These are phyloP conservation scores for Talaromyces pinophilus DNA, from an alignment of 2,329 filamentous ascomycete genomes.

Conservation along the genomic window DNA sequence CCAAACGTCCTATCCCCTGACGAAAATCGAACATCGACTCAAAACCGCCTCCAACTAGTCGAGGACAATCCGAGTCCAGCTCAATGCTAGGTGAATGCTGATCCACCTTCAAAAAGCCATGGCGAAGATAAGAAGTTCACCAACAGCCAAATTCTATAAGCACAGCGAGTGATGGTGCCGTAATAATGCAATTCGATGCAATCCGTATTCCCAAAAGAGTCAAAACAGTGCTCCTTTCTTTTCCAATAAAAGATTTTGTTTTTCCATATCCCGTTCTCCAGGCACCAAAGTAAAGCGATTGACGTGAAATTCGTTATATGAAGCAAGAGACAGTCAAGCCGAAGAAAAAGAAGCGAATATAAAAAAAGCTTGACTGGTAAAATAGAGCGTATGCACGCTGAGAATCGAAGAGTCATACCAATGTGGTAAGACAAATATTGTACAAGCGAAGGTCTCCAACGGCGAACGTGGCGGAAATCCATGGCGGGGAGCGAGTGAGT, in stretches of 20 bases:
- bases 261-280: constrained; percentile 33
- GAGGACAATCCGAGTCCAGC: neutral
- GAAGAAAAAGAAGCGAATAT: constrained; percentile 24
- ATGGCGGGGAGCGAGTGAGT: constrained; percentile 16
- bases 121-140: constrained; percentile 16
- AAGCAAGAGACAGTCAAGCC: constrained; percentile 27
- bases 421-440: constrained; percentile 28
- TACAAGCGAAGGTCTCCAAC: constrained; percentile 44
- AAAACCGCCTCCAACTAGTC: neutral
- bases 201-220: constrained; percentile 18
- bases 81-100: constrained; percentile 1
- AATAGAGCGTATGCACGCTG: constrained; percentile 35
- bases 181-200: constrained; percentile 23
- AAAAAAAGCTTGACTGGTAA: constrained; percentile 32
- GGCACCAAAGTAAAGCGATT: constrained; percentile 43
- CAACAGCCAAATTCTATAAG: constrained; percentile 29
- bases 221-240: constrained; percentile 23
- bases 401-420: constrained; percentile 31
- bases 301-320: constrained; percentile 40
- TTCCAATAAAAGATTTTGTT: constrained; percentile 37
- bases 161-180: constrained; percentile 39
- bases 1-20: constrained; percentile 10
- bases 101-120: constrained; percentile 10
- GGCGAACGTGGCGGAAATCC: constrained; percentile 23
- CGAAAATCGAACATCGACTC: neutral